These are phyloP conservation scores for Helianthus annuus DNA, from an alignment of 129 eudicot species.

Conservation along the genomic window HanXRQr2.0-SUNRISE NC_035446.2:153851455-153851954, in stretches of 20 bases:
- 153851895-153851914: too few relatives aligned
- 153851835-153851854: too few relatives aligned
- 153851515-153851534: slow-evolving; percentile 66
- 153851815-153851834: background rate
- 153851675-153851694: slow-evolving; percentile 46
- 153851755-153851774: background rate
- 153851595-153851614: slow-evolving; percentile 9
- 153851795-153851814: background rate
- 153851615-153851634: slow-evolving; percentile 29
- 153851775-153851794: background rate
- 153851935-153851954: too few relatives aligned
- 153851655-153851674: slow-evolving; percentile 54
- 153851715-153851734: slow-evolving; percentile 45
- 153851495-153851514: slow-evolving; percentile 77
- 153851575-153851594: slow-evolving; percentile 5
- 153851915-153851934: too few relatives aligned
- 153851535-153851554: slow-evolving; percentile 77
- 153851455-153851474: slow-evolving; percentile 89
- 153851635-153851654: slow-evolving; percentile 52
- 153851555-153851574: slow-evolving; percentile 50
- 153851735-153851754: slow-evolving; percentile 33
- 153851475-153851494: slow-evolving; percentile 71
- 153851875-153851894: too few relatives aligned
- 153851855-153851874: too few relatives aligned
- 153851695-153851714: slow-evolving; percentile 40